phyloP scores from a whole-genome alignment of 2,329 filamentous ascomycete species.

The Verticillium dahliae region DNA sequence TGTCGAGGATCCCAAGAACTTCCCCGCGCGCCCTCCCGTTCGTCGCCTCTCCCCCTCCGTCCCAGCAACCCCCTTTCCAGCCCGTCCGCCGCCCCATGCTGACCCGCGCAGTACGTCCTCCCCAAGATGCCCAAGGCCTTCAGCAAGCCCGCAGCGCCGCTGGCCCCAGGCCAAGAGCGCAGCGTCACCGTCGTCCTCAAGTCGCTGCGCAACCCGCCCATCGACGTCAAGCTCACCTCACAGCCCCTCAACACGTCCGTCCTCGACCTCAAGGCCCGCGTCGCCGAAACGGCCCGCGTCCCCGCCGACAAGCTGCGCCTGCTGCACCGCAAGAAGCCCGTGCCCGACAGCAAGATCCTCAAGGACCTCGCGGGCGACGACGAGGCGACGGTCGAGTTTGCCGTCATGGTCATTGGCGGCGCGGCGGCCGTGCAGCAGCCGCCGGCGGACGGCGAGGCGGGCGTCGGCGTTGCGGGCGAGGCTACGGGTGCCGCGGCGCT shows the following conservation, averaged over 20 bases:
- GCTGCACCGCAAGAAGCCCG: slow-evolving; percentile 80
- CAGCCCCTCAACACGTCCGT: slow-evolving; percentile 65
- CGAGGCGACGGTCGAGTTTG: slow-evolving; percentile 60
- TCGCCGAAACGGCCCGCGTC: slow-evolving; percentile 57
- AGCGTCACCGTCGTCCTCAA: slow-evolving; percentile 58
- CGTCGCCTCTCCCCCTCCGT: slow-evolving; percentile 24
- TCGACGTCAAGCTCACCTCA: slow-evolving; percentile 59
- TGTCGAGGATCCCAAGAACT: slow-evolving; percentile 77
- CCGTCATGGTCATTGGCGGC: slow-evolving; percentile 83
- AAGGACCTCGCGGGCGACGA: slow-evolving; percentile 62
- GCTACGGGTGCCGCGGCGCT: slow-evolving; percentile 43
- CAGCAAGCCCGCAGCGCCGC: slow-evolving; percentile 37
- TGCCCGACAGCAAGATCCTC: slow-evolving; percentile 69
- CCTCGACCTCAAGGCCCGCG: slow-evolving; percentile 67
- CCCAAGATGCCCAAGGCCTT: slow-evolving; percentile 58
- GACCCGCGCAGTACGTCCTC: slow-evolving; percentile 55
- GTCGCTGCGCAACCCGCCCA: slow-evolving; percentile 68
- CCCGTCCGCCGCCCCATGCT: background rate
- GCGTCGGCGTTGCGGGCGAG: slow-evolving; percentile 7
- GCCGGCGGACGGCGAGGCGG: slow-evolving; percentile 25
- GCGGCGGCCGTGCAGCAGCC: slow-evolving; percentile 34
- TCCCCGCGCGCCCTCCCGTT: slow-evolving; percentile 73
- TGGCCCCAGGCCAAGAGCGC: slow-evolving; percentile 45
- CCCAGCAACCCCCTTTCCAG: background rate
- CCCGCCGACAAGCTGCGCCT: slow-evolving; percentile 78